Base-by-base conservation (phyloP, 2,329 filamentous ascomycete genomes). In the Falciphora oryzae region DNA sequence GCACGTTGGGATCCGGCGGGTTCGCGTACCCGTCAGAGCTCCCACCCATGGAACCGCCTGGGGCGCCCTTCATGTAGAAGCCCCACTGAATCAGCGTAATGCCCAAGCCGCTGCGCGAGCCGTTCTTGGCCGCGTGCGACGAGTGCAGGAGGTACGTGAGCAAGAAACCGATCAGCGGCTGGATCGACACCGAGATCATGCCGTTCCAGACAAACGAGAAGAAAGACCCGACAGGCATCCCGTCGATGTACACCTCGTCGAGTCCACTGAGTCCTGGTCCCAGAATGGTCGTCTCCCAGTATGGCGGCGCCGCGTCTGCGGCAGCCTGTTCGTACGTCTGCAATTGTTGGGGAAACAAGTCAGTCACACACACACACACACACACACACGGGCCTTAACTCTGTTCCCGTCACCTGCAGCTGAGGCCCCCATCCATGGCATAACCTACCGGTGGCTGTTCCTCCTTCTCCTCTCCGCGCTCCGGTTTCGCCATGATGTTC, bases 211-310 rank as follows among this genome's bases (percentile, higher is more conserved):
- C 80, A 72, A 96, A 96, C 67, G 87, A 90, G 79, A 96, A 96
- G 67, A 95, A 80, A 61, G 91, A 93, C 68, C 92, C 92, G 63
- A 96, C 95, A 3, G 96, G 93, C 73, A 99, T 89, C 71, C 95
- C 95, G 74, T 99, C 95, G 65, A 99, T 91, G 73, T 95, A 99
- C 61, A 99, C 94, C 76, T 99, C 95, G 73, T 98, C 93, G 56
- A 89, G 87, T n/a, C 90, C 91, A 63, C 90, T 90, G 69, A 95
- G 87, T 64, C 94, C 95, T 0, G 95, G 95, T 0, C 93, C 94
- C 63, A 99, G 85, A 69, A 99, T 97, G 0, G 95, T 98, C 7
- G 95, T 99, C 80, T 99, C 95, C 95, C 95, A 99, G 78, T 99
- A 99, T 0, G 95, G 95, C 1, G 95, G 95, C 61, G 95, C 95